A percentile compares a stretch with the other conserved stretches of the same genome.
phyloP scores from a whole-genome alignment of 1,284 basidiomycete species.

The Rhodofomes roseus region DNA sequence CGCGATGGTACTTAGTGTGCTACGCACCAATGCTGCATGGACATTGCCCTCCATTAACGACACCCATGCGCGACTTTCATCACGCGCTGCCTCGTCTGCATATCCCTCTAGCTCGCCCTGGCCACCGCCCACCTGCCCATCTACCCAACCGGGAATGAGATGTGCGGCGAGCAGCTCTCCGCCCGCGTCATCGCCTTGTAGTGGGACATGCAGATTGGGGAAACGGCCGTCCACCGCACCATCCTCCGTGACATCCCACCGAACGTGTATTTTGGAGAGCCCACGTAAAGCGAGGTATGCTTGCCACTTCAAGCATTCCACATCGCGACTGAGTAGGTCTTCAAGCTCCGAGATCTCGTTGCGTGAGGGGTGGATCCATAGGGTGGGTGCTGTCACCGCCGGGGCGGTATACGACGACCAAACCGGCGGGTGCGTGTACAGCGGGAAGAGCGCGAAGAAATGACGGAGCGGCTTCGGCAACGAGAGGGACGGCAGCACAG shows the following conservation, averaged over 20 bases:
- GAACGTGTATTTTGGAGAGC: slow-evolving; percentile 45
- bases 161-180: slow-evolving; percentile 58
- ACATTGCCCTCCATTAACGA: slow-evolving; percentile 69
- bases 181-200: slow-evolving; percentile 30
- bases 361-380: slow-evolving; percentile 61
- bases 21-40: slow-evolving; percentile 67
- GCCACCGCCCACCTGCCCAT: slow-evolving; percentile 40
- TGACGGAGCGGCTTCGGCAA: slow-evolving; percentile 37
- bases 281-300: slow-evolving; percentile 73
- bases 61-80: slow-evolving; percentile 79
- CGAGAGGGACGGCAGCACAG: slow-evolving; percentile 14
- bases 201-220: slow-evolving; percentile 56
- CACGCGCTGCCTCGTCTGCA: slow-evolving; percentile 47
- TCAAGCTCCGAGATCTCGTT: slow-evolving; percentile 16
- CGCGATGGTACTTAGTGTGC: neutral
- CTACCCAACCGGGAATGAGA: slow-evolving; percentile 70
- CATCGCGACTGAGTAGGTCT: slow-evolving; percentile 60
- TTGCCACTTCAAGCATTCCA: slow-evolving; percentile 84
- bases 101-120: slow-evolving; percentile 61
- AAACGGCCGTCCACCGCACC: slow-evolving; percentile 64
- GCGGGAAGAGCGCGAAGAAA: slow-evolving; percentile 54
- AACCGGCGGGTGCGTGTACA: slow-evolving; percentile 45
- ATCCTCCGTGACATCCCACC: slow-evolving; percentile 63
- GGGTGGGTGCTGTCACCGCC: slow-evolving; percentile 43
- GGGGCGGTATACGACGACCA: slow-evolving; percentile 44